phyloP scores from a whole-genome alignment of 495 filamentous ascomycete genomes.

The Hypoxylon intermedium region DNA sequence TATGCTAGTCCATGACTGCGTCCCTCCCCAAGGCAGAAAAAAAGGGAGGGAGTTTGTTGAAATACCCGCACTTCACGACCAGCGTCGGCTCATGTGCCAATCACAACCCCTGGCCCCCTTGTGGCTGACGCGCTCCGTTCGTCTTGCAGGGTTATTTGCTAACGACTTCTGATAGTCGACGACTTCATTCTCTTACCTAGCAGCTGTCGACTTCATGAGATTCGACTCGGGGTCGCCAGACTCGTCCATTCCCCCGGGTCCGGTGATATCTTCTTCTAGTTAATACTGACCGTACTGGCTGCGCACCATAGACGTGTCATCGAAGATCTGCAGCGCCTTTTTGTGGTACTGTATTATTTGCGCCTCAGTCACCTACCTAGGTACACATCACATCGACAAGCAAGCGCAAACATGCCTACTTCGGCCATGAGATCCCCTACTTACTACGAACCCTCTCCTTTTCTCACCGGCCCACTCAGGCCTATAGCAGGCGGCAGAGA shows the following conservation, averaged over 20 bases:
- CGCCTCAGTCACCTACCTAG: constrained; percentile 16
- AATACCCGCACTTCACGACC: constrained; percentile 20
- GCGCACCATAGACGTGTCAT: constrained; percentile 20
- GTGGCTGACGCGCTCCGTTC: constrained; percentile 34
- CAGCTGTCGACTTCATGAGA: background rate
- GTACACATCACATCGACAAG: background rate
- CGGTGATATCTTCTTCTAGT: constrained; percentile 14
- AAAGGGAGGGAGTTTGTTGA: constrained; percentile 1
- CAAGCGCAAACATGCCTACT: constrained; percentile 6
- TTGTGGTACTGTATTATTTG: constrained; percentile 1
- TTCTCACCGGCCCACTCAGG: constrained; percentile 6
- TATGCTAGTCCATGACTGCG: constrained; percentile 32
- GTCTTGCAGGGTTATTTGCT: constrained; percentile 1
- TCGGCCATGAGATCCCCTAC: constrained; percentile 1
- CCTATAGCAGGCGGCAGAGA: constrained; percentile 1
- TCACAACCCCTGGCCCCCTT: constrained; percentile 27
- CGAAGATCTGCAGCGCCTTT: constrained; percentile 14
- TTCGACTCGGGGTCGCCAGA: constrained; percentile 33
- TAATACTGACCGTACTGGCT: background rate
- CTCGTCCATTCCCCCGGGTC: constrained; percentile 29
- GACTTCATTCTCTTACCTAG: background rate
- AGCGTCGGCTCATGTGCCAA: constrained; percentile 24
- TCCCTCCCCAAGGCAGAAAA: constrained; percentile 37
- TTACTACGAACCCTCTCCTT: background rate
- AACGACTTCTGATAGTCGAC: constrained; percentile 21